These are phyloP conservation scores for Viola odorata DNA, from an alignment of 345 rosid genomes.

Conservation along the genomic window DNA sequence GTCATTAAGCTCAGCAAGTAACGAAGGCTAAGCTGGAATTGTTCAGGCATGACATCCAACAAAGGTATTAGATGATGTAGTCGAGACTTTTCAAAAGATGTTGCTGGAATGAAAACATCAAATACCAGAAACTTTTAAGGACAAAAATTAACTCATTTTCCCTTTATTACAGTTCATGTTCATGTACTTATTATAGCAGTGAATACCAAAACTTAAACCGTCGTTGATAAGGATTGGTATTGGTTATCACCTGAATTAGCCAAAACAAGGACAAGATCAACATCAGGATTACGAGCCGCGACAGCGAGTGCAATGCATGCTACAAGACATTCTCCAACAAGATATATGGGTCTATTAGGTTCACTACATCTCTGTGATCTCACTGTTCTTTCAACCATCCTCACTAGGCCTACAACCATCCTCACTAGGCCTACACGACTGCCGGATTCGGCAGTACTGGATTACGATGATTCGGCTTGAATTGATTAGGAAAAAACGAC, in stretches of 20 bases:
- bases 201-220: background rate
- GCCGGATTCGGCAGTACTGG: background rate
- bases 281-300: slow-evolving; percentile 53
- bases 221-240: background rate
- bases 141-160: background rate
- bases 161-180: background rate
- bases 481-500: background rate
- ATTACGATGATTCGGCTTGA: background rate
- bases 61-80: slow-evolving; percentile 47
- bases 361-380: slow-evolving; percentile 29
- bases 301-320: slow-evolving; percentile 66
- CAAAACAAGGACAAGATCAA: slow-evolving; percentile 61
- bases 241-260: slow-evolving; percentile 54
- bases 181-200: background rate
- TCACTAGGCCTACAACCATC: slow-evolving; percentile 41
- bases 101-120: slow-evolving; percentile 43
- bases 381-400: slow-evolving; percentile 44
- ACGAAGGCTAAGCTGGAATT: slow-evolving; percentile 19
- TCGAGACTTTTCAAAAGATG: slow-evolving; percentile 51
- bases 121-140: background rate
- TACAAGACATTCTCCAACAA: slow-evolving; percentile 74
- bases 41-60: slow-evolving; percentile 43
- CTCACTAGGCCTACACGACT: background rate
- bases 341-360: slow-evolving; percentile 61
- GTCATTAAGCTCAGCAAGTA: slow-evolving; percentile 30